These are phyloP conservation scores for Pulveroboletus ravenelii DNA, from an alignment of 768 basidiomycete species.

Conservation along the genomic window DNA sequence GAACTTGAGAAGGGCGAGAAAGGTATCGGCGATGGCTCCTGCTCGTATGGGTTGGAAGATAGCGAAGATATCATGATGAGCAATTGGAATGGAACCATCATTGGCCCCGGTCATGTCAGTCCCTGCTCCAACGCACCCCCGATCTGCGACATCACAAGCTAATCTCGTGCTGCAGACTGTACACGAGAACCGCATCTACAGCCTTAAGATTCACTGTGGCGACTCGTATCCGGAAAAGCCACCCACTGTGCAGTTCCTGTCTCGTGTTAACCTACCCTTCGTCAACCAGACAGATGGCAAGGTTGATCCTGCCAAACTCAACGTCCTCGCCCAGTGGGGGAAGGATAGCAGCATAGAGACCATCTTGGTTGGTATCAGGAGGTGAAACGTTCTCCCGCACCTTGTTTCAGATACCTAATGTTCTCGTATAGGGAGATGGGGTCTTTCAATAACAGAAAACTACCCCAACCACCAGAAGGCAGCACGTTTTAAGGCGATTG, in stretches of 20 bases:
- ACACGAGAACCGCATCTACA: slow-evolving; percentile 98
- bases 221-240: slow-evolving; percentile 69
- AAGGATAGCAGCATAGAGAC: slow-evolving; percentile 79
- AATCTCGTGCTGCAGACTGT: slow-evolving; percentile 59
- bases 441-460: slow-evolving; percentile 83
- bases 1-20: slow-evolving; percentile 99
- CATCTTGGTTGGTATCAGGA: slow-evolving; percentile 87
- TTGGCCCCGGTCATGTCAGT: slow-evolving; percentile 94
- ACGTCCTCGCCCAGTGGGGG: slow-evolving; percentile 72
- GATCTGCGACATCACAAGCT: slow-evolving; percentile 13
- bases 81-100: slow-evolving; percentile 98
- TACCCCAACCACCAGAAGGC: slow-evolving; percentile 93
- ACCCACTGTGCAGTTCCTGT: slow-evolving; percentile 80
- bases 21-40: slow-evolving; percentile 96
- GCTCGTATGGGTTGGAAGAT: slow-evolving; percentile 95
- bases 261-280: slow-evolving; percentile 90
- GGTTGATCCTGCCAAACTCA: slow-evolving; percentile 70
- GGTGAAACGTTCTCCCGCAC: slow-evolving; percentile 39
- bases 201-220: slow-evolving; percentile 84
- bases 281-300: slow-evolving; percentile 71
- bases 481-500: slow-evolving; percentile 47
- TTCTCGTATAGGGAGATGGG: slow-evolving; percentile 80
- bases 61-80: slow-evolving; percentile 96
- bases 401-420: slow-evolving; percentile 6
- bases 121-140: neutral